Conservation (phyloP, 1,139 yeast genomes). For the Yamadazyma membranifaciens region DNA sequence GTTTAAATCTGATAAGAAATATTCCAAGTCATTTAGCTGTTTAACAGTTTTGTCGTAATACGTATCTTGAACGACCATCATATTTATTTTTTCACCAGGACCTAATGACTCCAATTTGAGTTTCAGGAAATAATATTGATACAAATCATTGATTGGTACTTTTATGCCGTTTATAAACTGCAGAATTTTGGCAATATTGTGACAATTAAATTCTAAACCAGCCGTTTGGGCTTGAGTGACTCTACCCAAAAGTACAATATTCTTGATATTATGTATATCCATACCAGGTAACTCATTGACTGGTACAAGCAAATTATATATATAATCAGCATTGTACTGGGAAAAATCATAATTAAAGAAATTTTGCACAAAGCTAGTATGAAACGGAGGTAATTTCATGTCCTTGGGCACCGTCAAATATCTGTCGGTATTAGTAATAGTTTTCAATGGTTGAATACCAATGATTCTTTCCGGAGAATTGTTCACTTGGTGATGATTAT, state of each 20-base stretch:
- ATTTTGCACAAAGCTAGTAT: not conserved
- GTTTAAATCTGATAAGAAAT: conserved; percentile 1
- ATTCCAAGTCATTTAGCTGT: not conserved
- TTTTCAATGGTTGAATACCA: not conserved
- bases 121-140: conserved; percentile 20
- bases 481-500: not conserved
- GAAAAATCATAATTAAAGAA: not conserved
- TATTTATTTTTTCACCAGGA: conserved; percentile 10
- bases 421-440: not conserved
- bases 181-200: not conserved
- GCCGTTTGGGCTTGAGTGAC: conserved; percentile 26
- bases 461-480: not conserved
- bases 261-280: conserved; percentile 13
- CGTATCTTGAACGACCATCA: conserved; percentile 16
- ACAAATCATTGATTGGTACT: conserved; percentile 26
- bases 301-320: conserved; percentile 7
- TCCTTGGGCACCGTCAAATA: not conserved
- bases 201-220: conserved; percentile 7
- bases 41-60: conserved; percentile 3
- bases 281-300: conserved; percentile 21
- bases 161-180: conserved; percentile 19
- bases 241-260: conserved; percentile 23
- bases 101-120: conserved; percentile 10
- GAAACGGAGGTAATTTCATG: not conserved
- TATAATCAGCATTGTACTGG: not conserved